These are phyloP conservation scores for Boletellus sp. DNA, from an alignment of 768 basidiomycete species.

Conservation along the genomic window DNA sequence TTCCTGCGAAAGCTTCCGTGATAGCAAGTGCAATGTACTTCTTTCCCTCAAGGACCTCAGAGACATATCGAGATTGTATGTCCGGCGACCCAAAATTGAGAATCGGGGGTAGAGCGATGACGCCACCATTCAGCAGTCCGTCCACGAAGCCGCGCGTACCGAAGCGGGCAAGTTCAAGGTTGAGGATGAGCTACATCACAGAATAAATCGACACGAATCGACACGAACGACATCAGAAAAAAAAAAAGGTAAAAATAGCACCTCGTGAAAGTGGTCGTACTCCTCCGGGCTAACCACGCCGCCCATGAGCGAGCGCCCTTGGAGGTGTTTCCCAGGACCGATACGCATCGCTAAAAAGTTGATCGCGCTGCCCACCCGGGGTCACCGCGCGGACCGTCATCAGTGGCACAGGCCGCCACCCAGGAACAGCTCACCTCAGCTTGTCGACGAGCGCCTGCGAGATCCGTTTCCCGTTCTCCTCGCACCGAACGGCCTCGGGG, in stretches of 20 bases:
- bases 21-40: slow-evolving; percentile 90
- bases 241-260: slow-evolving; percentile 24
- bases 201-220: neutral
- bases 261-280: slow-evolving; percentile 95
- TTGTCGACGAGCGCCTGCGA: slow-evolving; percentile 82
- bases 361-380: slow-evolving; percentile 45
- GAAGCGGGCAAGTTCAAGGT: slow-evolving; percentile 78
- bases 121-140: slow-evolving; percentile 74
- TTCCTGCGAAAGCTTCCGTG: slow-evolving; percentile 90
- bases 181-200: slow-evolving; percentile 59
- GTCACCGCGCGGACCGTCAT: too few relatives aligned
- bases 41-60: slow-evolving; percentile 70
- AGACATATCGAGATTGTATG: slow-evolving; percentile 64
- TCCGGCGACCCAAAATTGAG: slow-evolving; percentile 84
- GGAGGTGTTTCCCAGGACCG: slow-evolving; percentile 81
- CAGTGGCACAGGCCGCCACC: neutral
- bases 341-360: slow-evolving; percentile 64
- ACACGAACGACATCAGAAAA: too few relatives aligned
- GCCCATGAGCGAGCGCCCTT: slow-evolving; percentile 74
- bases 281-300: slow-evolving; percentile 80
- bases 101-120: slow-evolving; percentile 87
- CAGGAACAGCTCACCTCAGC: slow-evolving; percentile 57
- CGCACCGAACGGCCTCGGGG: slow-evolving; percentile 72
- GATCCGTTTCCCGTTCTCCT: slow-evolving; percentile 84
- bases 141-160: slow-evolving; percentile 87